Conservation (phyloP, 1,284 basidiomycete species). For the Ustilago hordei region DNA sequence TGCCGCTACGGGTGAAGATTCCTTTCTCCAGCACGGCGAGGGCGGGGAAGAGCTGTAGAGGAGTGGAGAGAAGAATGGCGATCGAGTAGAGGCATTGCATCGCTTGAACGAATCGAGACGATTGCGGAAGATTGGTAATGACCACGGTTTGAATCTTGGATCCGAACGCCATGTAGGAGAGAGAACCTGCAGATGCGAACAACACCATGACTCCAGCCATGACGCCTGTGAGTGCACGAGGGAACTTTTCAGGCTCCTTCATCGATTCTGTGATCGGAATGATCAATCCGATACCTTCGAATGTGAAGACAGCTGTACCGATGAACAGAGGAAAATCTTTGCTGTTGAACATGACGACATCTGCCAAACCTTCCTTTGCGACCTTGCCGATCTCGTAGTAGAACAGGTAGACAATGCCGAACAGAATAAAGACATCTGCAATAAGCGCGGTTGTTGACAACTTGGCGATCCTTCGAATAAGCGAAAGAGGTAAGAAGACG, state of each 20-base stretch:
- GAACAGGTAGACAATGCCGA: conserved; percentile 75
- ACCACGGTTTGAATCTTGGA: conserved; percentile 90
- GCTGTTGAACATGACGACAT: conserved; percentile 87
- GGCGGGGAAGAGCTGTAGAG: conserved; percentile 91
- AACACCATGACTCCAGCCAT: conserved; percentile 84
- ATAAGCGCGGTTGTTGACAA: conserved; percentile 90
- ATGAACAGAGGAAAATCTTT: conserved; percentile 91
- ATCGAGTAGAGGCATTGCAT: conserved; percentile 75
- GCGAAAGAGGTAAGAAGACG: conserved; percentile 75
- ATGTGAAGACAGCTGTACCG: conserved; percentile 97
- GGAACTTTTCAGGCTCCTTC: conserved; percentile 90
- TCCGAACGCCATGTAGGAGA: conserved; percentile 91
- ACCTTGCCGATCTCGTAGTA: conserved; percentile 64
- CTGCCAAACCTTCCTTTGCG: conserved; percentile 70
- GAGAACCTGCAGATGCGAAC: conserved; percentile 88
- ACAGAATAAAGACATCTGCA: conserved; percentile 94
- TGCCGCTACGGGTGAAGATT: conserved; percentile 84
- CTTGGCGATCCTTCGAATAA: conserved; percentile 73
- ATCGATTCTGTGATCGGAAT: conserved; percentile 98
- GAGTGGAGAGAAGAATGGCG: conserved; percentile 92
- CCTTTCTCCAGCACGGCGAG: conserved; percentile 97
- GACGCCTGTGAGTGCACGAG: conserved; percentile 85
- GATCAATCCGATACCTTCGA: conserved; percentile 96
- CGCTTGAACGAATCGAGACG: conserved; percentile 87
- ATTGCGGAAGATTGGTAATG: conserved; percentile 89